These are phyloP conservation scores for Bisporella sp. DNA, from an alignment of 2,329 filamentous ascomycete genomes.

Conservation along the genomic window DNA sequence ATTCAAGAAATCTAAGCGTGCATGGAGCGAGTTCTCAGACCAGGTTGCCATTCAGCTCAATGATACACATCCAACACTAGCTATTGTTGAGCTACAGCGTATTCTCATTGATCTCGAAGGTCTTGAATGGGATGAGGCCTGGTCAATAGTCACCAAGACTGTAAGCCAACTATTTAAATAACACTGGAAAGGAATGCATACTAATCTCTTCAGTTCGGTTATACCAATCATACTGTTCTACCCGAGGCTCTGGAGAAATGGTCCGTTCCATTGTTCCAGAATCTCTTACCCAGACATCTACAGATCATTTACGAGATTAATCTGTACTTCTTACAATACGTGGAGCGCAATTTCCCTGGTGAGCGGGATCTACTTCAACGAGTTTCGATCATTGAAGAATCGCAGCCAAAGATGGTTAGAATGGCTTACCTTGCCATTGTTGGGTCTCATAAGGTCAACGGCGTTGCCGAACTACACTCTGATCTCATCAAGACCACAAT, in stretches of 20 bases:
- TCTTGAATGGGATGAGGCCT: conserved; percentile 88
- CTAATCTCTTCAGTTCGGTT: conserved; percentile 57
- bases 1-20: conserved; percentile 93
- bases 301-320: conserved; percentile 99
- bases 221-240: conserved; percentile 97
- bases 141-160: conserved; percentile 68
- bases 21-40: conserved; percentile 88
- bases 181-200: background rate
- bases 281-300: conserved; percentile 86
- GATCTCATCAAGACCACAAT: conserved; percentile 99
- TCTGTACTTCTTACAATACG: conserved; percentile 80
- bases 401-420: conserved; percentile 92
- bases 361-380: conserved; percentile 78
- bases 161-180: conserved; percentile 34
- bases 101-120: conserved; percentile 87
- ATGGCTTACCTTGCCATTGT: conserved; percentile 96
- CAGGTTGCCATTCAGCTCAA: conserved; percentile 97
- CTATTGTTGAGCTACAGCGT: conserved; percentile 90
- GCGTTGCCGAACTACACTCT: conserved; percentile 94
- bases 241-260: conserved; percentile 97
- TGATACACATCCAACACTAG: conserved; percentile 93
- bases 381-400: conserved; percentile 98
- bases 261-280: conserved; percentile 88
- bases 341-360: conserved; percentile 85
- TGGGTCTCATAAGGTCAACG: conserved; percentile 98